Conservation (phyloP, 2,329 filamentous ascomycete genomes). For the Ophiostoma tasmaniense region DNA sequence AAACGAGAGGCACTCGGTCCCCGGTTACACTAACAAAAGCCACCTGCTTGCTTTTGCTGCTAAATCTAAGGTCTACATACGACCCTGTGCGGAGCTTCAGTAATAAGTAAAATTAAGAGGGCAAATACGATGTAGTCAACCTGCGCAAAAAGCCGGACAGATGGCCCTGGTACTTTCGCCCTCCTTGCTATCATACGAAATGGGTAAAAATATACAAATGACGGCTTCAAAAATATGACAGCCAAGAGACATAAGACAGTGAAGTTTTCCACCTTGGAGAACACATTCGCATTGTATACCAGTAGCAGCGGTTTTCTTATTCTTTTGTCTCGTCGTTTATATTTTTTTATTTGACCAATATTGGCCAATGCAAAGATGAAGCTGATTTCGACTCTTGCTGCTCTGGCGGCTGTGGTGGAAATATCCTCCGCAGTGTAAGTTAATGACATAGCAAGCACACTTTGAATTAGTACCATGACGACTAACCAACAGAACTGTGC, state of each 20-base stretch:
- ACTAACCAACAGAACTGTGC: neutral
- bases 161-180: neutral
- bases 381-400: neutral
- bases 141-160: neutral
- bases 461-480: too few species aligned
- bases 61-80: neutral
- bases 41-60: neutral
- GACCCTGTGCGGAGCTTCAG: neutral
- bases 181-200: neutral
- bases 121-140: neutral
- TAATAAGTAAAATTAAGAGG: neutral
- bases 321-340: neutral
- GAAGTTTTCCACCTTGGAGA: neutral
- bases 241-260: neutral
- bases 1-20: neutral
- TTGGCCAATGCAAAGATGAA: neutral
- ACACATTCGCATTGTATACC: neutral
- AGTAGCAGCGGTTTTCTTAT: neutral
- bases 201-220: neutral
- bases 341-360: neutral
- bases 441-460: neutral
- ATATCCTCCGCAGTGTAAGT: neutral
- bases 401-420: neutral
- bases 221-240: neutral
- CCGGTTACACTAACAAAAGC: neutral